These are phyloP conservation scores for Claviceps pusilla DNA, from an alignment of 2,329 filamentous ascomycete species.

Conservation along the genomic window DNA sequence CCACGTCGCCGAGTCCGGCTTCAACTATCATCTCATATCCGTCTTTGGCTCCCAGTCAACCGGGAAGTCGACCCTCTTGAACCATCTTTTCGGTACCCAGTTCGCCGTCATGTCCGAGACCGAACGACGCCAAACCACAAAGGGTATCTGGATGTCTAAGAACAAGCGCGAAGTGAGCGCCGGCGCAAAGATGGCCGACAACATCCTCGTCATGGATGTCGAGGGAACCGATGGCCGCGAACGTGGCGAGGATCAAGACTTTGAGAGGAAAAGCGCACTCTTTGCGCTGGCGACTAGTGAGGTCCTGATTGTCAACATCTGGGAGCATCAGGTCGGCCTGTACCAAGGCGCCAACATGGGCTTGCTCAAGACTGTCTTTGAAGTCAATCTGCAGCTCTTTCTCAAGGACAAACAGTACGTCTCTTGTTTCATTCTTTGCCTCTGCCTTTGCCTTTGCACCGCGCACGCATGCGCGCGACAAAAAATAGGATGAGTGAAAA, in stretches of 20 bases:
- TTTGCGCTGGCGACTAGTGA: slow-evolving; percentile 96
- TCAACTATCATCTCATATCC: slow-evolving; percentile 98
- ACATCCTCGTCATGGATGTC: slow-evolving; percentile 98
- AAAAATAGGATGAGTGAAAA: not conserved
- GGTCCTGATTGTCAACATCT: slow-evolving; percentile 95
- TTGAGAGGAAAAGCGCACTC: slow-evolving; percentile 93
- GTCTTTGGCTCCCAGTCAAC: slow-evolving; percentile 98
- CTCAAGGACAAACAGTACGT: slow-evolving; percentile 83
- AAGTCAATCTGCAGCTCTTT: slow-evolving; percentile 95
- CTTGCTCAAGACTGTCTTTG: slow-evolving; percentile 93
- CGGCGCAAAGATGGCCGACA: slow-evolving; percentile 66
- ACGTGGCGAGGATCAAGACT: slow-evolving; percentile 94
- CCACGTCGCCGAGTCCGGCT: slow-evolving; percentile 72
- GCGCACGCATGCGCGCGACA: not conserved
- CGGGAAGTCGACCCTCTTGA: slow-evolving; percentile 92
- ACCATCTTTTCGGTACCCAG: slow-evolving; percentile 85
- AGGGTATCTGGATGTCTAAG: slow-evolving; percentile 99
- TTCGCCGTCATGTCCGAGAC: slow-evolving; percentile 97
- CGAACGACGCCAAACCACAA: slow-evolving; percentile 89
- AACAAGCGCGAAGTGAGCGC: slow-evolving; percentile 55
- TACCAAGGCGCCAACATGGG: slow-evolving; percentile 99
- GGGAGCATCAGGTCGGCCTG: slow-evolving; percentile 95
- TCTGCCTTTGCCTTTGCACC: not conserved
- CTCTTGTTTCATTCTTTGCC: not conserved
- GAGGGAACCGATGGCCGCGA: slow-evolving; percentile 95